Evolutionary conservation across 106 monocot genomes (phyloP).

Genomic region (Dioscorea alata): DNA sequence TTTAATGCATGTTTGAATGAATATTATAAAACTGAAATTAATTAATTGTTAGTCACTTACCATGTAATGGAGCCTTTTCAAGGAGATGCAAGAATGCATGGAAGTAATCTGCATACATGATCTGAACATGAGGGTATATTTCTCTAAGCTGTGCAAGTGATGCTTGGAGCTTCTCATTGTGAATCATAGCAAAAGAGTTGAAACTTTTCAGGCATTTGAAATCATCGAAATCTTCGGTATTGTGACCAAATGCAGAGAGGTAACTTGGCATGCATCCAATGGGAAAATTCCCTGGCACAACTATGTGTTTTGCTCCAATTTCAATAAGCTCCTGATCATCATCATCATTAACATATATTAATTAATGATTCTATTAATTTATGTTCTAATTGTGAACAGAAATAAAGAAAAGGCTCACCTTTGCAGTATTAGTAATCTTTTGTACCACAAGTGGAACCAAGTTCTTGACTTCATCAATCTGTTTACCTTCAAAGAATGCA

Average conservation of each 20-base stretch:
- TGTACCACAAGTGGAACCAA: constrained; percentile 32
- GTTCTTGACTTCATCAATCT: constrained; percentile 7
- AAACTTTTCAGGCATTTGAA: constrained; percentile 4
- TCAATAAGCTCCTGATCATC: constrained; percentile 8
- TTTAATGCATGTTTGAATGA: neutral
- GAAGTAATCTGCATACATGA: constrained; percentile 21
- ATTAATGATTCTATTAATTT: no score
- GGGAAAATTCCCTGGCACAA: constrained; percentile 1
- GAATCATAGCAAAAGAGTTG: constrained; percentile 10
- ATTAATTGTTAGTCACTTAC: neutral
- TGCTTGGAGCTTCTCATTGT: constrained; percentile 2
- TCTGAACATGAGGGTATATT: constrained; percentile 9
- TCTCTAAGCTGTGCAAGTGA: constrained; percentile 4
- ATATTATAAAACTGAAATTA: no score
- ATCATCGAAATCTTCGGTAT: neutral
- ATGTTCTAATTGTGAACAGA: no score
- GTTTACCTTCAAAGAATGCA: constrained; percentile 20
- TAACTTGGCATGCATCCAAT: constrained; percentile 8
- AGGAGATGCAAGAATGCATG: constrained; percentile 2
- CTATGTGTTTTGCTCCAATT: neutral
- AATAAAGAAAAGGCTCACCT: constrained; percentile 6
- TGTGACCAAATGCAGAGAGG: constrained; percentile 3
- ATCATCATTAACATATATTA: no score
- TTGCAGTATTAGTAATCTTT: constrained; percentile 10
- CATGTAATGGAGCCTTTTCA: neutral